These are phyloP conservation scores for Stephanodiscus triporus DNA, from an alignment of 108 stramenopile species.

Conservation along the genomic window DNA sequence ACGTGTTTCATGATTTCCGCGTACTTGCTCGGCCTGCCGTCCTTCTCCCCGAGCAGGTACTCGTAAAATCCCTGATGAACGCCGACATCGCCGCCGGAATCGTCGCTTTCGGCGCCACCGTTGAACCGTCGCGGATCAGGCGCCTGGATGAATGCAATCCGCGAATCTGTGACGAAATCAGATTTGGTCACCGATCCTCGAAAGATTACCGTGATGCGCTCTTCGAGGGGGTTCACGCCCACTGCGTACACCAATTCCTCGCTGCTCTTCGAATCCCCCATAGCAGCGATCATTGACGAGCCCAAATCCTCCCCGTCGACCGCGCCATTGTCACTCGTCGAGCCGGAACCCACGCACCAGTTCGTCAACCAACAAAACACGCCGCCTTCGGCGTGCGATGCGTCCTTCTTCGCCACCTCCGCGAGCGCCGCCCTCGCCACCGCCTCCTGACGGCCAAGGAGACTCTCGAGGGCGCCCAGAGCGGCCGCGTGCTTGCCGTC, in stretches of 20 bases:
- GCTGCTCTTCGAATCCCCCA: conserved; percentile 57
- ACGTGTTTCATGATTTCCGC: conserved; percentile 58
- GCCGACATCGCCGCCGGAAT: conserved; percentile 20
- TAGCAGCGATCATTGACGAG: conserved; percentile 42
- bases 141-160: conserved; percentile 43
- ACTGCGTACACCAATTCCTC: conserved; percentile 74
- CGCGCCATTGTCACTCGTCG: background rate
- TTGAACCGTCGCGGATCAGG: conserved; percentile 48
- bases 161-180: conserved; percentile 75
- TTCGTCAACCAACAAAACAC: conserved; percentile 30
- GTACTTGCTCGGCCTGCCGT: conserved; percentile 53
- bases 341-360: background rate
- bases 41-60: conserved; percentile 58
- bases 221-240: conserved; percentile 46
- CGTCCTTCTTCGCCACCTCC: background rate
- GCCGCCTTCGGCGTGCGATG: background rate
- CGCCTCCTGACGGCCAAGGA: conserved; percentile 13
- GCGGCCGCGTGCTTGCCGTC: conserved; percentile 52
- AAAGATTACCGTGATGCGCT: conserved; percentile 65
- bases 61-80: conserved; percentile 74
- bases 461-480: conserved; percentile 34
- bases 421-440: conserved; percentile 16
- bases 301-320: background rate
- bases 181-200: conserved; percentile 65
- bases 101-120: background rate